Percentiles rank a stretch among this genome's conserved stretches.
Conservation (phyloP, 148 eudicot species). For the Selenicereus undatus region DNA sequence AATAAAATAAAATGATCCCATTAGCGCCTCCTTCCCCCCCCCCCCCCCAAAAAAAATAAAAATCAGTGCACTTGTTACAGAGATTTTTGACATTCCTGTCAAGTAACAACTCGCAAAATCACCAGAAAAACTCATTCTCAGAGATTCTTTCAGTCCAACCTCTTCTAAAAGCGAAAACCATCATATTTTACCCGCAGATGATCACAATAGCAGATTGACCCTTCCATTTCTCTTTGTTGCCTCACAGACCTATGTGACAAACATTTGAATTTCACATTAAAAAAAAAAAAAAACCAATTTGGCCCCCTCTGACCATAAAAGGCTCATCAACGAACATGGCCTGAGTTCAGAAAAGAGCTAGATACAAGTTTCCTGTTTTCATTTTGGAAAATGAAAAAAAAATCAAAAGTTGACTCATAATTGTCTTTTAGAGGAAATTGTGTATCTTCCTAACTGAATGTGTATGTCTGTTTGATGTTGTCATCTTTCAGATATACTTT, state of each 20-base stretch:
- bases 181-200: neutral
- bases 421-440: neutral
- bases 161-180: neutral
- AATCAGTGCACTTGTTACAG: neutral
- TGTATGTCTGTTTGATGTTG: neutral
- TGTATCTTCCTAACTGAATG: neutral
- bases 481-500: constrained; percentile 68
- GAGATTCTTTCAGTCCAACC: neutral
- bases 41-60: neutral
- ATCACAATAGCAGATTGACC: neutral
- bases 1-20: neutral
- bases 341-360: neutral
- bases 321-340: neutral
- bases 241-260: neutral
- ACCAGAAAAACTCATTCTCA: neutral
- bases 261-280: neutral
- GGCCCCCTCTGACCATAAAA: neutral
- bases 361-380: neutral
- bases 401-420: neutral
- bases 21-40: neutral
- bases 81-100: neutral
- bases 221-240: neutral
- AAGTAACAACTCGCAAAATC: neutral
- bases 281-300: too few relatives aligned
- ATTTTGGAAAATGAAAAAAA: neutral